phyloP scores from a whole-genome alignment of 352 stramenopile genomes.

The Phytopythium ostracodes region DNA sequence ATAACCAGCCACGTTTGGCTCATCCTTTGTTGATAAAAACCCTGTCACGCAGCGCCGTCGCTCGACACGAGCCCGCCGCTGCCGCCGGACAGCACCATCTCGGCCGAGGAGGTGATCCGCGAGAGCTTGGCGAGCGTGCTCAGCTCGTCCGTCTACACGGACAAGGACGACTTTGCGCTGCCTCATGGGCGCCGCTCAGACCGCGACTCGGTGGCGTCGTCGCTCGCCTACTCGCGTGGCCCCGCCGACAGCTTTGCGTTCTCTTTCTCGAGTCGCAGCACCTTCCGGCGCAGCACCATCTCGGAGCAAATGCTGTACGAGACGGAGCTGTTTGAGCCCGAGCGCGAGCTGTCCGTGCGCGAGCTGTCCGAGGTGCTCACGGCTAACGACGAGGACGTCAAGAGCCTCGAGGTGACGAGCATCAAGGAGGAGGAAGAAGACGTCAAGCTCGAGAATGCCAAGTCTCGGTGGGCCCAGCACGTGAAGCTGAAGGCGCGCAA shows the following conservation, averaged over 20 bases:
- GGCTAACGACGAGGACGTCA: conserved; percentile 50
- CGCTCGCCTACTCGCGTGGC: conserved; percentile 14
- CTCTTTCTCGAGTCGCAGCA: conserved; percentile 79
- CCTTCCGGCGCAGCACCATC: conserved; percentile 73
- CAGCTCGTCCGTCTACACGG: conserved; percentile 65
- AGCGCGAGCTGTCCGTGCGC: conserved; percentile 64
- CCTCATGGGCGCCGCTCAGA: conserved; percentile 17
- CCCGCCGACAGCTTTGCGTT: conserved; percentile 41
- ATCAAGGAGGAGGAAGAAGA: conserved; percentile 85
- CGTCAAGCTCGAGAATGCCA: conserved; percentile 77
- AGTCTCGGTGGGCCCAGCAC: conserved; percentile 81
- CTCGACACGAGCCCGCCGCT: conserved; percentile 65
- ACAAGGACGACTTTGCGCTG: conserved; percentile 65
- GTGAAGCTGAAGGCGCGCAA: conserved; percentile 80
- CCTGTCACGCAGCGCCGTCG: conserved; percentile 22
- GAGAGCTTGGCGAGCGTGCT: conserved; percentile 79
- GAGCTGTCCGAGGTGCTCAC: conserved; percentile 79
- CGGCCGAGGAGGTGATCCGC: conserved; percentile 82
- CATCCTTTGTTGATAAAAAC: background rate
- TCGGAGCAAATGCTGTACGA: conserved; percentile 84
- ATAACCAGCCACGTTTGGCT: background rate
- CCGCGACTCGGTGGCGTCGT: conserved; percentile 35
- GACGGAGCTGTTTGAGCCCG: conserved; percentile 78
- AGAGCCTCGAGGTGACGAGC: conserved; percentile 74
- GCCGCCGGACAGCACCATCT: conserved; percentile 78